Percentiles rank a stretch among this genome's conserved stretches.
Conservation (phyloP, 2,329 filamentous ascomycete species). For the Ophiostoma sp. region DNA sequence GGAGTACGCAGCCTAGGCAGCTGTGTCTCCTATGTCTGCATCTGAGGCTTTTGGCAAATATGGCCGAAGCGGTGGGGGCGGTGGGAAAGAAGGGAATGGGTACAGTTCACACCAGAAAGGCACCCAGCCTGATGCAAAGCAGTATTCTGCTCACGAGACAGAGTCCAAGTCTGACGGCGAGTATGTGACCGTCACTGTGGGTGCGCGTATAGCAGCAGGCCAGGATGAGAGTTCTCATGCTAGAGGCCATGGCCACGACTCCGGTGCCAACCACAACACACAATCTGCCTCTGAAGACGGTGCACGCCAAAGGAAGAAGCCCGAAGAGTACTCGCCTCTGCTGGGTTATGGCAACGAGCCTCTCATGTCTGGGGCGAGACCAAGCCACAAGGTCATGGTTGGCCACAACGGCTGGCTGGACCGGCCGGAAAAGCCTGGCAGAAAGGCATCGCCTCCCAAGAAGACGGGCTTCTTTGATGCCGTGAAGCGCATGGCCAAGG, state of each 20-base stretch:
- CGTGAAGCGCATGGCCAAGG: constrained; percentile 50
- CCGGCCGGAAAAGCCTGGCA: constrained; percentile 35
- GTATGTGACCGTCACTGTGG: not conserved
- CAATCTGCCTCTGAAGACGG: not conserved
- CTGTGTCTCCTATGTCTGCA: constrained; percentile 22
- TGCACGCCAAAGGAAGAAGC: constrained; percentile 22
- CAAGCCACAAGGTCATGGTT: constrained; percentile 48
- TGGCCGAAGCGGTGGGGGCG: too few relatives aligned
- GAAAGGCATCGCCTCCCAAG: constrained; percentile 32
- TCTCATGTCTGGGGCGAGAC: constrained; percentile 34
- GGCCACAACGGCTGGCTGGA: constrained; percentile 55
- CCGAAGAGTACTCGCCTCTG: constrained; percentile 39
- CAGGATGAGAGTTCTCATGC: not conserved
- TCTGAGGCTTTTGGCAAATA: not conserved
- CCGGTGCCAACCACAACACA: not conserved
- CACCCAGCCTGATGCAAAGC: not conserved
- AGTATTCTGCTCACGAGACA: not conserved
- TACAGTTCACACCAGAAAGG: not conserved
- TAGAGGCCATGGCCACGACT: not conserved
- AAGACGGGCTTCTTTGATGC: constrained; percentile 41
- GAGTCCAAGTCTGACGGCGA: not conserved
- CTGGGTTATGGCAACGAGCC: constrained; percentile 40
- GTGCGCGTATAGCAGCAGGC: not conserved
- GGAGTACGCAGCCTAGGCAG: constrained; percentile 26
- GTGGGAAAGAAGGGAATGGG: not conserved